A percentile compares a stretch with the other conserved stretches of the same genome.
phyloP scores from a whole-genome alignment of 805 yeast genomes.

The Nakazawaea sp. region DNA sequence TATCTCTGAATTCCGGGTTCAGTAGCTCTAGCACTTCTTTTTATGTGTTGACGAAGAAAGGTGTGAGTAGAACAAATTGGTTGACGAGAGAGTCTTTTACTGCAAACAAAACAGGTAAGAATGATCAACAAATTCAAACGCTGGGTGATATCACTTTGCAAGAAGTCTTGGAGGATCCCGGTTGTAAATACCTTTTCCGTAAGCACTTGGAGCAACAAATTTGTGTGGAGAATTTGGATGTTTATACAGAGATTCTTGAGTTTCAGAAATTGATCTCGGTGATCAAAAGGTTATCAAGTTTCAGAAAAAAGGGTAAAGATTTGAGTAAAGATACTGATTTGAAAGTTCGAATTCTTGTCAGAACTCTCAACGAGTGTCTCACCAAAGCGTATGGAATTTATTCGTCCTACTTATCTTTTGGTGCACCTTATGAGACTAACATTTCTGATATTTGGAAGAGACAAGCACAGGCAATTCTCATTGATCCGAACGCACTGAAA shows the following conservation, averaged over 20 bases:
- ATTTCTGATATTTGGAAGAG: slow-evolving; percentile 49
- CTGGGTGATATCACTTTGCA: slow-evolving; percentile 18
- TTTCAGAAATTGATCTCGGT: slow-evolving; percentile 35
- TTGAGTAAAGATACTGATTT: too few relatives aligned
- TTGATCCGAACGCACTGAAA: slow-evolving; percentile 30
- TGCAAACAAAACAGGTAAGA: neutral
- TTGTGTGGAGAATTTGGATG: slow-evolving; percentile 75
- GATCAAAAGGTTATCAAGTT: too few relatives aligned
- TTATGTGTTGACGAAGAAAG: slow-evolving; percentile 32
- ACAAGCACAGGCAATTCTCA: slow-evolving; percentile 31
- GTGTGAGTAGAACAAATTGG: neutral
- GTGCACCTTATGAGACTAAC: slow-evolving; percentile 66
- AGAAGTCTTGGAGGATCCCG: slow-evolving; percentile 64
- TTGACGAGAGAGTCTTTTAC: too few relatives aligned
- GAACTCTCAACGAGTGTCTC: slow-evolving; percentile 46
- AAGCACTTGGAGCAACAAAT: slow-evolving; percentile 55
- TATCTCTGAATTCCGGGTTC: slow-evolving; percentile 22
- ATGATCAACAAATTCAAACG: neutral
- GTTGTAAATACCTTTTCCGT: slow-evolving; percentile 59
- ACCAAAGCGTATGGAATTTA: slow-evolving; percentile 59
- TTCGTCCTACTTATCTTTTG: slow-evolving; percentile 55
- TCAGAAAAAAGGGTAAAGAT: too few relatives aligned
- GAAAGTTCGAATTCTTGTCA: slow-evolving; percentile 33
- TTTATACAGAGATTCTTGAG: slow-evolving; percentile 53
- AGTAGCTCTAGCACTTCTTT: slow-evolving; percentile 28